Base-by-base conservation (phyloP, 176 grass and related monocot genomes). In the Musa beccarii region DNA sequence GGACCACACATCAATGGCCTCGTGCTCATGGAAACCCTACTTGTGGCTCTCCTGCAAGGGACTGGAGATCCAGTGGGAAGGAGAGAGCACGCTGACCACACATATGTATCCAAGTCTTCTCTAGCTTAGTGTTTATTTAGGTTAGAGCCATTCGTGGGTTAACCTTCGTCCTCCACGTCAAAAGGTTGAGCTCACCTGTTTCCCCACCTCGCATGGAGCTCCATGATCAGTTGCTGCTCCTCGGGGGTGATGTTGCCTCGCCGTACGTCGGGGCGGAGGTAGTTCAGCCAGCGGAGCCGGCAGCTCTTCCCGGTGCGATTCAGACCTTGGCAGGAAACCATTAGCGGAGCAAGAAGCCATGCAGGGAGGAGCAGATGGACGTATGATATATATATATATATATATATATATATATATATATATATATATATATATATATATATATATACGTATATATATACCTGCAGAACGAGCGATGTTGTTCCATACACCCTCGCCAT, bases 251-350 rank as follows among this genome's bases (percentile, higher is more conserved):
- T 80, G 69, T 80, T 73, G 3, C 79, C 79, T 23, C 79, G 69
- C 57, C 79, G 57, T 14, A 80, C 79, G 56, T 80, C 79, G 2
- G 79, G 79, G 34, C 57, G 70, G 49, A 80, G 79, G 56, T 80
- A 80, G 69, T 80, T 80, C 69, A 80, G 79, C 79, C 79, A 80
- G 49, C 79, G 69, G 1, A 80, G 79, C 20, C 79, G 54, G 79
- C 79, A 80, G 57, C 79, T 80, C 79, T 80, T 80, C 79, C 79
- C 79, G 11, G 79, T 80, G 17, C 79, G 69, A 16, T 80, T 80
- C 68, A 80, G 43, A 72, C 79, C 79, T 80, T 25, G 13, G 14
- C 34, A 51, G 34, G 26, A 63, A 24, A 14, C 43, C 2, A 63
- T 51, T 63, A 76, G 28, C 1, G n/a, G 19, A 51, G 25, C 9